Evolutionary conservation across 2,329 filamentous ascomycete species (phyloP).

Genomic region (Scedosporium minutisporum): DNA sequence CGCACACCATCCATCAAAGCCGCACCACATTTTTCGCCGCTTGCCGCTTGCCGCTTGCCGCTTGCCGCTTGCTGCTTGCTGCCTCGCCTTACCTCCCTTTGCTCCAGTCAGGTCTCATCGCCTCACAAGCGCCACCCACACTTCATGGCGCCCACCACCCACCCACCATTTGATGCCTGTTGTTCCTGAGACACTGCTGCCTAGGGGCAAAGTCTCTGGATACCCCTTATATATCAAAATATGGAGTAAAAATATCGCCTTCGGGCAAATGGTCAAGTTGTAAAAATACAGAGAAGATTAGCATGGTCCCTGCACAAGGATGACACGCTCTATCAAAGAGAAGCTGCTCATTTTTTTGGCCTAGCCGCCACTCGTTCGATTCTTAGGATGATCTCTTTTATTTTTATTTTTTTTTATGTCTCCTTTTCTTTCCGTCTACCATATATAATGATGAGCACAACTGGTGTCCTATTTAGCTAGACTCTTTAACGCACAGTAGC

Average conservation of each 20-base stretch:
- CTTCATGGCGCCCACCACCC: too few species aligned
- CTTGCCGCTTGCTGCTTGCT: not conserved
- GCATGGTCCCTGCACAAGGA: slow-evolving; percentile 44
- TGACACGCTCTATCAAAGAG: slow-evolving; percentile 77
- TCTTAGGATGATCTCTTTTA: not conserved
- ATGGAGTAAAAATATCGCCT: not conserved
- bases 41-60: not conserved
- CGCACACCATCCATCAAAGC: too few species aligned
- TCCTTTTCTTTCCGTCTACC: not conserved
- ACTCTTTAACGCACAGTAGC: too few species aligned
- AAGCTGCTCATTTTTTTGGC: slow-evolving; percentile 33
- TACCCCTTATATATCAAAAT: not conserved
- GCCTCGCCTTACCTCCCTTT: not conserved
- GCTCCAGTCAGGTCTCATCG: not conserved
- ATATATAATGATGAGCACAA: not conserved
- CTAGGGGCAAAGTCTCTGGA: not conserved
- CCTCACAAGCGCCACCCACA: too few species aligned
- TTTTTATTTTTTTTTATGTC: not conserved
- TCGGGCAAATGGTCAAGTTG: not conserved
- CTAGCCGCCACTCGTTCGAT: not conserved
- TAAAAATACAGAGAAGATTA: slow-evolving; percentile 1
- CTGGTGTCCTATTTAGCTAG: too few species aligned
- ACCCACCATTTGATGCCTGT: too few species aligned
- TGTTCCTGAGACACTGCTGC: not conserved
- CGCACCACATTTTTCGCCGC: too few species aligned